Evolutionary conservation across 148 eudicot genomes (phyloP), one percentile per base, ranked within the genome.

Genomic region (Mesembryanthemum crystallinum): DNA sequence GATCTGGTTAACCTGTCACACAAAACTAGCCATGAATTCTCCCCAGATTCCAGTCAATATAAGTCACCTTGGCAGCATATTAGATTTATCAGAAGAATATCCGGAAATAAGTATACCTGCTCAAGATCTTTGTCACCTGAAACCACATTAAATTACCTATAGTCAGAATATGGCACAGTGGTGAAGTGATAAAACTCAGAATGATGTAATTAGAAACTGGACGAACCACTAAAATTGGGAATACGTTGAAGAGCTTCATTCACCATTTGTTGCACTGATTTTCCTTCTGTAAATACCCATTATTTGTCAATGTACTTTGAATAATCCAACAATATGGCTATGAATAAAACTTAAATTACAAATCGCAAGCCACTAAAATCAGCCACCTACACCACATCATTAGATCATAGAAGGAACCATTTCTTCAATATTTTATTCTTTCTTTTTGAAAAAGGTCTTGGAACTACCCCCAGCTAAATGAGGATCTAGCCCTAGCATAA

Each of bases 211-310:
- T 21, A 42, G 45, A 55, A 77, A 69, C 77, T 69, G 55, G 78
- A 79, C 96, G 76, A 81, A 94, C 98, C 94, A 71, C 86, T 86
- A 27, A 60, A 61, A 80, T 95, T 95, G 39, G 96, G 97, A 49
- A 95, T 92, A 29, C 75, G 94, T 76, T 62, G 85, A 71, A 92
- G 96, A 80, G 98, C 97, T 88, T 92, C 97, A 67, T 82, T 85
- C 24, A 92, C 96, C 98, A 95, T 95, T 87, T 95, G 86, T 81
- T 95, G 84, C 78, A 92, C 98, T 33, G 97, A 88, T 83, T 95
- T 95, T 25, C 97, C 98, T 84, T 95, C 98, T 92, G 91, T 64
- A 76, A 43, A 78, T 37, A 82, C 52, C 33, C 54, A 76, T 20
- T 18, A 52, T 43, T 17, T 23, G 62, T 78, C 54, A 72, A 62